Evolutionary conservation across 208 protist species (phyloP).

Genomic region (Crithidia sp.): DNA sequence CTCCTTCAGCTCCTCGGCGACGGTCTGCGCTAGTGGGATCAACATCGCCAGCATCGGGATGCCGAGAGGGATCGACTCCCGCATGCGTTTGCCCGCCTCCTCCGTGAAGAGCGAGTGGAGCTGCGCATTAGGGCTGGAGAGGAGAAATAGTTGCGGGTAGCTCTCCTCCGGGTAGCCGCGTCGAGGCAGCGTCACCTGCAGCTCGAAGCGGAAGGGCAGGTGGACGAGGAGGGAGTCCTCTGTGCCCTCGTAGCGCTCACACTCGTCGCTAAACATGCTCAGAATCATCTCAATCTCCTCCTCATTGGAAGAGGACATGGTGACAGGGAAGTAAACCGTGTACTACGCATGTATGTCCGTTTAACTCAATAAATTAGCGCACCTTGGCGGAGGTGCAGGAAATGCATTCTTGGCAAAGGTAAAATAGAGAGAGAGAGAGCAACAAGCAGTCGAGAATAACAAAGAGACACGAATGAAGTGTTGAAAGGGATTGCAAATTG

Average conservation of each 20-base stretch:
- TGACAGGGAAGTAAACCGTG: background rate
- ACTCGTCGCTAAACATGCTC: slow-evolving; percentile 71
- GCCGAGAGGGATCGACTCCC: slow-evolving; percentile 64
- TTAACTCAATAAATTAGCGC: too few species aligned
- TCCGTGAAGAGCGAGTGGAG: slow-evolving; percentile 46
- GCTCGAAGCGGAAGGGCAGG: slow-evolving; percentile 69
- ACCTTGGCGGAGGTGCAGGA: too few species aligned
- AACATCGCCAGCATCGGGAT: slow-evolving; percentile 65
- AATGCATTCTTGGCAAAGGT: background rate
- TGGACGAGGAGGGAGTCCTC: slow-evolving; percentile 45
- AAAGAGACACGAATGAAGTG: too few species aligned
- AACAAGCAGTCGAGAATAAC: too few species aligned
- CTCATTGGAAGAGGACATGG: slow-evolving; percentile 33
- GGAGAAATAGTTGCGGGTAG: slow-evolving; percentile 63
- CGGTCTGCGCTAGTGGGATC: slow-evolving; percentile 57
- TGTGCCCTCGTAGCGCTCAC: slow-evolving; percentile 36
- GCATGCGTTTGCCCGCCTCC: slow-evolving; percentile 47
- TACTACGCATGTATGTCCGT: too few species aligned
- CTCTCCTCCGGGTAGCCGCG: slow-evolving; percentile 65
- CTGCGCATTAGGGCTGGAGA: slow-evolving; percentile 62
- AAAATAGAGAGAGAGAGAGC: background rate
- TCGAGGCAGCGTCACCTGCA: slow-evolving; percentile 67
- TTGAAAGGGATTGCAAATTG: too few species aligned
- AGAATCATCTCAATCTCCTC: slow-evolving; percentile 83
- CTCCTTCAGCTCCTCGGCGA: slow-evolving; percentile 62